These are phyloP conservation scores for Pichia ethanolica DNA, from an alignment of 805 yeast species.

Conservation along the genomic window DNA sequence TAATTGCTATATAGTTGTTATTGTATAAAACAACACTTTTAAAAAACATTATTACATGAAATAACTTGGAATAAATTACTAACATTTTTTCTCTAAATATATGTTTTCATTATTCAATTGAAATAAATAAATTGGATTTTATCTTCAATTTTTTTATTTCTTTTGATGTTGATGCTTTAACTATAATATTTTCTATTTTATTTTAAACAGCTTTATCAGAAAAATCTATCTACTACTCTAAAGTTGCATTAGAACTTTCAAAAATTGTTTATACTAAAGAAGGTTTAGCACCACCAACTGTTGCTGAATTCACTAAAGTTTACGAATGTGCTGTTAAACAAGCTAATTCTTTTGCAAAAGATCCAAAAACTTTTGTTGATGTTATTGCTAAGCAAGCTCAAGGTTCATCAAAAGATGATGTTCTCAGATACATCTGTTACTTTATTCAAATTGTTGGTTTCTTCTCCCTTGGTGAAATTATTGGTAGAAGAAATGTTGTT, in stretches of 20 bases:
- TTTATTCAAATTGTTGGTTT: constrained; percentile 82
- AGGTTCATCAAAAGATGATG: constrained; percentile 42
- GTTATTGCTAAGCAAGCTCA: constrained; percentile 37
- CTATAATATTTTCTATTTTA: constrained; percentile 23
- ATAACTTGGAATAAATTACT: no score
- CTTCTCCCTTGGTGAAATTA: constrained; percentile 89
- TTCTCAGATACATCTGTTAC: constrained; percentile 62
- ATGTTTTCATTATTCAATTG: not conserved
- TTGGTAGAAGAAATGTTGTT: constrained; percentile 90
- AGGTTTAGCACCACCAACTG: constrained; percentile 86
- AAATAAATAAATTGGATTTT: not conserved
- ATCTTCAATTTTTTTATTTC: not conserved
- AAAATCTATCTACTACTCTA: constrained; percentile 71
- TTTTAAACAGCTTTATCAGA: constrained; percentile 30
- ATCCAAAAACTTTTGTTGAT: constrained; percentile 54
- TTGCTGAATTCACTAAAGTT: constrained; percentile 67
- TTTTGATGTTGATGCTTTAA: not conserved
- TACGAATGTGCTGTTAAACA: constrained; percentile 49
- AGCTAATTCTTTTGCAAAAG: constrained; percentile 36
- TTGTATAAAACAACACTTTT: no score
- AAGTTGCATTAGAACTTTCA: constrained; percentile 44
- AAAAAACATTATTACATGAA: no score
- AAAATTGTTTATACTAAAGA: constrained; percentile 85
- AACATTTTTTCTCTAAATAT: not conserved
- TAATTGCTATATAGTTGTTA: not conserved